Percentiles rank a stretch among this genome's conserved stretches.
These are phyloP conservation scores for Crithidia expoeki DNA, from an alignment of 208 protist genomes.

Conservation along the genomic window DNA sequence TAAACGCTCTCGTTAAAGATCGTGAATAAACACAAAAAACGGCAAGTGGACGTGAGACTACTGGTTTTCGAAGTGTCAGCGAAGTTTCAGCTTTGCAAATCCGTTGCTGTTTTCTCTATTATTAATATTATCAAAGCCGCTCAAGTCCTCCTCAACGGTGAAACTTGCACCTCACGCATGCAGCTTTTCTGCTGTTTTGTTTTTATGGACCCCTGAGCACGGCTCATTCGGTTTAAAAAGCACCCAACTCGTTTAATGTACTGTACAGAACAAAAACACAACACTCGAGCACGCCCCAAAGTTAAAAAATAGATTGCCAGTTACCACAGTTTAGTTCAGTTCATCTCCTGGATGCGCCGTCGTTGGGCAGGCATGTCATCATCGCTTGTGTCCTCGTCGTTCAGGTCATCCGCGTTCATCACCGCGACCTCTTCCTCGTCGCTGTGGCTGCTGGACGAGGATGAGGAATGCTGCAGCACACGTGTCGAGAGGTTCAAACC, in stretches of 20 bases:
- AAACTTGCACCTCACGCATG: too few relatives aligned
- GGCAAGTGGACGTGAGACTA: too few relatives aligned
- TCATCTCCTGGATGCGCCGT: conserved; percentile 57
- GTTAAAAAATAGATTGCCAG: neutral
- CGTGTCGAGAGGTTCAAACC: conserved; percentile 2
- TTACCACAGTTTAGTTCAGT: conserved; percentile 27
- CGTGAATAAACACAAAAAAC: too few relatives aligned
- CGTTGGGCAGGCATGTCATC: conserved; percentile 30
- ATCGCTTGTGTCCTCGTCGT: conserved; percentile 64
- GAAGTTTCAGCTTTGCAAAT: too few relatives aligned
- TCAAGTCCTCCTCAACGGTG: too few relatives aligned
- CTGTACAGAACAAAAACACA: neutral
- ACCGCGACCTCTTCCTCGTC: conserved; percentile 57
- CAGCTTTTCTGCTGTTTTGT: too few relatives aligned
- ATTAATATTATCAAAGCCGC: too few relatives aligned
- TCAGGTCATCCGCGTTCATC: conserved; percentile 74
- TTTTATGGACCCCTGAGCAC: neutral
- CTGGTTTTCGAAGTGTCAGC: too few relatives aligned
- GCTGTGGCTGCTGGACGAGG: conserved; percentile 6
- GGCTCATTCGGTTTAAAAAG: neutral
- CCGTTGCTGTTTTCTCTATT: too few relatives aligned
- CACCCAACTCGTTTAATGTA: neutral
- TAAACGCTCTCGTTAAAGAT: too few relatives aligned
- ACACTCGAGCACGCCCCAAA: neutral
- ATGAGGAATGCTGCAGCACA: conserved; percentile 8